A percentile compares a stretch with the other conserved stretches of the same genome.
Conservation (phyloP, 768 basidiomycete species). For the Pleurotus sapidus region DNA sequence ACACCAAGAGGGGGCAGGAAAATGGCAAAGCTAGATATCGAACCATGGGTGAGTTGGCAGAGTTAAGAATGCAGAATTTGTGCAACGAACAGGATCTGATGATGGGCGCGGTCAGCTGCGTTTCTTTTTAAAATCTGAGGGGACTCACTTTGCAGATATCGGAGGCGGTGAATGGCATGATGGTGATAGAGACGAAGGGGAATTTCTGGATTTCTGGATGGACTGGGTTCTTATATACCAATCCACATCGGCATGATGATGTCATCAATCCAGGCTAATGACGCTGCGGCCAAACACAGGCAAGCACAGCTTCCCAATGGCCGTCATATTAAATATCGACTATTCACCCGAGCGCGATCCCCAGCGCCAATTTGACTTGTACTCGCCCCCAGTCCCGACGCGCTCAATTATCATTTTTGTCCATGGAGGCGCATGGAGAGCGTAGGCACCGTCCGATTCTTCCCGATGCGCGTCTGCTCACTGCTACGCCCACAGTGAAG, state of each 20-base stretch:
- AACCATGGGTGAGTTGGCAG: slow-evolving; percentile 11
- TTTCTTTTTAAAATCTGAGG: background rate
- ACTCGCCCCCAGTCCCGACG: background rate
- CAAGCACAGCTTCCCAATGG: background rate
- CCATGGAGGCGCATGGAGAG: slow-evolving; percentile 83
- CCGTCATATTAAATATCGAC: slow-evolving; percentile 23
- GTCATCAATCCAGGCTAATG: background rate
- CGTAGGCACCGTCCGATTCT: slow-evolving; percentile 41
- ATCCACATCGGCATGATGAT: background rate
- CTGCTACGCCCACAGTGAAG: slow-evolving; percentile 47
- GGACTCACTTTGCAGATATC: slow-evolving; percentile 74
- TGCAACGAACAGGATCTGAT: slow-evolving; percentile 37
- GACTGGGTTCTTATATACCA: slow-evolving; percentile 2
- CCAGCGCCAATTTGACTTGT: slow-evolving; percentile 47
- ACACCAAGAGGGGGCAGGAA: slow-evolving; percentile 83
- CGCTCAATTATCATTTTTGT: slow-evolving; percentile 38
- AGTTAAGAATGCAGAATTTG: background rate
- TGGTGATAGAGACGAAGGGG: slow-evolving; percentile 5
- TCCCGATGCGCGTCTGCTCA: too few species aligned
- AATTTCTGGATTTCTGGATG: background rate
- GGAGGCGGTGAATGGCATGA: slow-evolving; percentile 69
- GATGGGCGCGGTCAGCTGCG: too few species aligned
- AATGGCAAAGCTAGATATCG: slow-evolving; percentile 58
- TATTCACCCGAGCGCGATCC: slow-evolving; percentile 33
- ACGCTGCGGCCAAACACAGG: background rate